A percentile compares a stretch with the other conserved stretches of the same genome.
Evolutionary conservation across 495 filamentous ascomycete genomes (phyloP).

Genomic region (Aspergillus incahuasiensis): DNA sequence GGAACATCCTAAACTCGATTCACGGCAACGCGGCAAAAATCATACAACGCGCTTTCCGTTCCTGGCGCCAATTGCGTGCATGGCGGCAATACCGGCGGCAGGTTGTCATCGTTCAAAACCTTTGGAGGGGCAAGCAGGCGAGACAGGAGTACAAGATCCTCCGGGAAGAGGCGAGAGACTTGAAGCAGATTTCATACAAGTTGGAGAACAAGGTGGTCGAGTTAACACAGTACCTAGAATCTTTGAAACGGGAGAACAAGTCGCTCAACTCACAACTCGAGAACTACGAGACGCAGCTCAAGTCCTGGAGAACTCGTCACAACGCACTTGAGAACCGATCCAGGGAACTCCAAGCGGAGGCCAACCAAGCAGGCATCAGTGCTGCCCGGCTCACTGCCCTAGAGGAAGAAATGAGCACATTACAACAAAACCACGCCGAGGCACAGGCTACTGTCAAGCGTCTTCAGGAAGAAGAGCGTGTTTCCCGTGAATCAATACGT

Average conservation of each 20-base stretch:
- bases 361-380: constrained; percentile 94
- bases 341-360: constrained; percentile 91
- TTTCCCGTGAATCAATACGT: constrained; percentile 72
- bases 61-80: constrained; percentile 66
- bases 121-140: constrained; percentile 86
- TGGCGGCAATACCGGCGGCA: constrained; percentile 89
- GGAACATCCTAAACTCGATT: constrained; percentile 85
- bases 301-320: constrained; percentile 88
- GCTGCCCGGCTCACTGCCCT: constrained; percentile 81
- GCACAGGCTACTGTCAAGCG: constrained; percentile 82
- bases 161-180: constrained; percentile 91
- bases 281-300: constrained; percentile 93
- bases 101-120: constrained; percentile 83
- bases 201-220: constrained; percentile 99
- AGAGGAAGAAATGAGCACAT: constrained; percentile 88
- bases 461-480: constrained; percentile 86
- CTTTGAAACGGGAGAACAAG: constrained; percentile 91
- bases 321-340: constrained; percentile 84
- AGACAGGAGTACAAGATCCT: constrained; percentile 79
- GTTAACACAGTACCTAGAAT: constrained; percentile 87
- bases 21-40: constrained; percentile 86
- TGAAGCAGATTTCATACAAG: constrained; percentile 98
- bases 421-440: constrained; percentile 84
- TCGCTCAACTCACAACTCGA: constrained; percentile 81
- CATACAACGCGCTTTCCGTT: constrained; percentile 88